Base-by-base conservation (phyloP, 139 green algal species). In the Asterochloris erici region DNA sequence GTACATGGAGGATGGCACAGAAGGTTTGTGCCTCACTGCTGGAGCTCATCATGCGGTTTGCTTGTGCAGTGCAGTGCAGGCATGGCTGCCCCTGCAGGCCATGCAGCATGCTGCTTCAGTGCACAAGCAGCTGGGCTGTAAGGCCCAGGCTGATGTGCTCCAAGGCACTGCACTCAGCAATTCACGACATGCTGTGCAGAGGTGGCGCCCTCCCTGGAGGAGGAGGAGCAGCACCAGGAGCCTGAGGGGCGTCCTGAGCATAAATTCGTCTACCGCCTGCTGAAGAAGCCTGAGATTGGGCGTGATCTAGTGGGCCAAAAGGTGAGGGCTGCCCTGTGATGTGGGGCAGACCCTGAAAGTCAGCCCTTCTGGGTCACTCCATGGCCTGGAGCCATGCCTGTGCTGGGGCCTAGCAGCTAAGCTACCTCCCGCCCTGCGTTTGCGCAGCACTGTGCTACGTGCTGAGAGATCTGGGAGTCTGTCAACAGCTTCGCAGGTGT, bases 261-360 rank as follows among this genome's bases (percentile, higher is more conserved):
- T 2, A 81, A 63, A 0, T 73, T 73, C 62, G 77, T 81, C 14
- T 74, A 74, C 14, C 54, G 77, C 17, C 28, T 81, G 28, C 61
- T 81, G 77, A 73, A 63, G 27, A 81, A 74, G 15, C 73, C 60
- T 17, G 77, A 81, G 26, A 63, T 81, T 13, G 73, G 73, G 14
- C 73, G 61, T 2, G 77, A 81, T 26, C 26, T 81, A 15, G 27
- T 73, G 17, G 16, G 73, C 26, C 62, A 81, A 28, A 28, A 81
- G 77, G 77, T 81, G 38, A 54, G 6, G 38, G 38, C 38, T 54
- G 38, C 38, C 2, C 38, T 54, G 38, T 54, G 38, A 6, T 54
- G 6, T 6, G 38, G 38, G 38, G 38, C 66, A 71, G 66, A 21
- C 66, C 66, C 19, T 71, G 19, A 71, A 23, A 71, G 17, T 21